These are phyloP conservation scores for Beauveria medogensis DNA, from an alignment of 2,329 filamentous ascomycete species.

Conservation along the genomic window DNA sequence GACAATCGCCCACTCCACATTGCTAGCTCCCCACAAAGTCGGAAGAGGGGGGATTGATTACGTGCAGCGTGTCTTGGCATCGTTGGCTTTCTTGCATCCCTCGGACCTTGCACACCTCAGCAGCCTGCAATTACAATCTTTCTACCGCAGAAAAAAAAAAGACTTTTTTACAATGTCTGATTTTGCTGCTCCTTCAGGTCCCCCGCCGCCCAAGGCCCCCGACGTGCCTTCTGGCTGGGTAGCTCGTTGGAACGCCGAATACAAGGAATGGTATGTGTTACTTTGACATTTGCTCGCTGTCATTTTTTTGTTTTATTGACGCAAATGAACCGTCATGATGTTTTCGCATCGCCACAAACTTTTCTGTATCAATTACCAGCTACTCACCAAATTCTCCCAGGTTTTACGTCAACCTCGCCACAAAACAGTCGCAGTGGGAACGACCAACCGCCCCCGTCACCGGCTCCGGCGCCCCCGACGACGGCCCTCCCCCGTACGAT, in stretches of 20 bases:
- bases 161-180: slow-evolving; percentile 37
- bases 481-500: slow-evolving; percentile 62
- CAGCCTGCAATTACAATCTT: neutral
- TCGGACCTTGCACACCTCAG: neutral
- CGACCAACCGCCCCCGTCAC: slow-evolving; percentile 64
- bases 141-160: neutral
- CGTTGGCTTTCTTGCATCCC: neutral
- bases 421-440: slow-evolving; percentile 87
- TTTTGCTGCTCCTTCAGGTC: slow-evolving; percentile 44
- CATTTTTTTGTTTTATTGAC: no score
- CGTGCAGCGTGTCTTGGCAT: slow-evolving; percentile 6
- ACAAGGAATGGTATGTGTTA: slow-evolving; percentile 66
- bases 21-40: neutral
- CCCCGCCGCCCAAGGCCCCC: slow-evolving; percentile 53
- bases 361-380: no score
- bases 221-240: slow-evolving; percentile 65
- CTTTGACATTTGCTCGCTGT: neutral
- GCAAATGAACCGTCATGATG: no score
- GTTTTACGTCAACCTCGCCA: slow-evolving; percentile 88
- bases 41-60: neutral
- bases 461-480: slow-evolving; percentile 32
- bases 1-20: neutral
- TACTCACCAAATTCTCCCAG: slow-evolving; percentile 30
- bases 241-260: slow-evolving; percentile 77
- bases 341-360: no score